Percentiles rank a stretch among this genome's conserved stretches.
Conservation (phyloP, 805 yeast species). For the Kodamaea fukazawae region DNA sequence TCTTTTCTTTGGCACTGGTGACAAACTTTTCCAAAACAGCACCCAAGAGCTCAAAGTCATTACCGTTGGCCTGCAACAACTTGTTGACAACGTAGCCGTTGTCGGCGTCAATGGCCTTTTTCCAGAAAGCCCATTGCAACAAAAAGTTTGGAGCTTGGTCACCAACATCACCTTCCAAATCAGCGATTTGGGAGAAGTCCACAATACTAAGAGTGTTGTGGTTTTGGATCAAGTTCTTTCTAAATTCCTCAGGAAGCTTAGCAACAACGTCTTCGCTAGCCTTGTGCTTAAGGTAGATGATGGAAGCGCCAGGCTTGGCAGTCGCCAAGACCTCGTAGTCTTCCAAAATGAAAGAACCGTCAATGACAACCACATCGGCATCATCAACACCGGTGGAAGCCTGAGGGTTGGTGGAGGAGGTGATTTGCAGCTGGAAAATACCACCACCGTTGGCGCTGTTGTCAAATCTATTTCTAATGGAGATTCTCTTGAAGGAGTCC, state of each 20-base stretch:
- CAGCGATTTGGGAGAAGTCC: conserved; percentile 63
- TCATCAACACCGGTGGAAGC: conserved; percentile 41
- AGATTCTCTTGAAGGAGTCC: conserved; percentile 50
- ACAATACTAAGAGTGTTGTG: conserved; percentile 52
- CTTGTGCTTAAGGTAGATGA: conserved; percentile 42
- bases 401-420: conserved; percentile 21
- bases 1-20: conserved; percentile 51
- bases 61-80: conserved; percentile 76
- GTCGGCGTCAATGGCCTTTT: conserved; percentile 57
- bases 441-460: conserved; percentile 78
- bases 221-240: conserved; percentile 51
- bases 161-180: conserved; percentile 46
- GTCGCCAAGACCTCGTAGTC: conserved; percentile 62
- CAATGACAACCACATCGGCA: conserved; percentile 66
- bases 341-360: conserved; percentile 52
- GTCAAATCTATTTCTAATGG: conserved; percentile 66
- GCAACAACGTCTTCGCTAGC: conserved; percentile 50
- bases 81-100: conserved; percentile 69
- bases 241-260: conserved; percentile 52
- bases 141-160: conserved; percentile 49
- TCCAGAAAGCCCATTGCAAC: conserved; percentile 80
- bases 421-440: conserved; percentile 63
- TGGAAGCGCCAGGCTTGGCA: conserved; percentile 52
- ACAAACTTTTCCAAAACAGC: conserved; percentile 66
- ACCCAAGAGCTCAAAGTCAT: conserved; percentile 75